These are phyloP conservation scores for Chlamydomonas sp. DNA, from an alignment of 139 green algal genomes.

Conservation along the genomic window DNA sequence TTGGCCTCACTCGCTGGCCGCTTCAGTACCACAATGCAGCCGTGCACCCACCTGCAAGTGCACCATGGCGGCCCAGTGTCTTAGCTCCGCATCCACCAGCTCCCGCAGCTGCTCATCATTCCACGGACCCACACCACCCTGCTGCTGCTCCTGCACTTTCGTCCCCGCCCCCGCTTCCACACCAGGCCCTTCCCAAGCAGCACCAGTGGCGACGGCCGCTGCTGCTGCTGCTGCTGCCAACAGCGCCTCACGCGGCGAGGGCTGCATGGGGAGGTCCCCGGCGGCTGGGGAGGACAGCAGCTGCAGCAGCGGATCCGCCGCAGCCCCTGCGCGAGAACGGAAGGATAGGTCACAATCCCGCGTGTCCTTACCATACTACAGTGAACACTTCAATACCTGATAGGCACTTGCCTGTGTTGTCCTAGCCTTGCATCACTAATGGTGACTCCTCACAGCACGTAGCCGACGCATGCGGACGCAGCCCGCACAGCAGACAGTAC, in stretches of 20 bases:
- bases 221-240: background rate
- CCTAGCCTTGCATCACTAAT: too few species aligned
- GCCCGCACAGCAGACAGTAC: background rate
- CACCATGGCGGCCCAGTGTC: slow-evolving; percentile 24
- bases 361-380: too few species aligned
- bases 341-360: background rate
- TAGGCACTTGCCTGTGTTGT: too few species aligned
- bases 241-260: background rate
- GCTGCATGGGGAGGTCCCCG: background rate
- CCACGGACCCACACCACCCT: too few species aligned
- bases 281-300: background rate
- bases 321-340: background rate
- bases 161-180: too few species aligned
- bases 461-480: too few species aligned
- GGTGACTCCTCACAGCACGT: too few species aligned
- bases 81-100: slow-evolving; percentile 1
- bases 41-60: slow-evolving; percentile 13
- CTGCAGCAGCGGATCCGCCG: background rate
- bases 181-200: background rate
- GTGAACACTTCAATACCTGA: too few species aligned
- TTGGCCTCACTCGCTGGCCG: too few species aligned
- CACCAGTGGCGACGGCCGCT: background rate
- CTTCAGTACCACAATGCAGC: too few species aligned
- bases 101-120: background rate
- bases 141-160: background rate